Evolutionary conservation across 257 asterid species (phyloP).

Genomic region (Petunia axillaris): DNA sequence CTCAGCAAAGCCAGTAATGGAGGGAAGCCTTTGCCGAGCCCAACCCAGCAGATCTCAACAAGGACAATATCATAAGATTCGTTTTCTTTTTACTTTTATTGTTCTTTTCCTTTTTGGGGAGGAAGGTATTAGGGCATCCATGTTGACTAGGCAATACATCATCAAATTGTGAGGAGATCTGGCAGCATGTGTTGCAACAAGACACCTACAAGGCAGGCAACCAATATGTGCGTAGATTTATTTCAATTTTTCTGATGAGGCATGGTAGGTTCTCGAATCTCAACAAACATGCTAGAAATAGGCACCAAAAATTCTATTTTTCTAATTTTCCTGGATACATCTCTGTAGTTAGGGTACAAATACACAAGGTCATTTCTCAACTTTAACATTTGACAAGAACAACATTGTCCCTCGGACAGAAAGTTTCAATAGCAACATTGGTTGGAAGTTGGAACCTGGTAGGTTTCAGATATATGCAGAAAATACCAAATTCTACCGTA

Average conservation of each 20-base stretch:
- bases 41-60: neutral
- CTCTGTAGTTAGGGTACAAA: neutral
- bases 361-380: conserved; percentile 9
- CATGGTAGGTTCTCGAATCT: neutral
- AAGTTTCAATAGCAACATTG: neutral
- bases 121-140: neutral
- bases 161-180: no score
- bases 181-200: neutral
- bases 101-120: no score
- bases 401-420: conserved; percentile 11
- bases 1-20: neutral
- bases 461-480: neutral
- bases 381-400: conserved; percentile 17
- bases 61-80: neutral
- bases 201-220: neutral
- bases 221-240: neutral
- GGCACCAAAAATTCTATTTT: neutral
- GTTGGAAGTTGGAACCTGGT: neutral
- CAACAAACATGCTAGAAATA: neutral
- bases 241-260: neutral
- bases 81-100: no score
- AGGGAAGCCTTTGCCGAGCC: neutral
- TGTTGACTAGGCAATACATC: neutral
- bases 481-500: neutral
- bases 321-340: neutral